Conservation (phyloP, 371 early-diverging fungal species). For the Basidiobolus meristosporus region DNA sequence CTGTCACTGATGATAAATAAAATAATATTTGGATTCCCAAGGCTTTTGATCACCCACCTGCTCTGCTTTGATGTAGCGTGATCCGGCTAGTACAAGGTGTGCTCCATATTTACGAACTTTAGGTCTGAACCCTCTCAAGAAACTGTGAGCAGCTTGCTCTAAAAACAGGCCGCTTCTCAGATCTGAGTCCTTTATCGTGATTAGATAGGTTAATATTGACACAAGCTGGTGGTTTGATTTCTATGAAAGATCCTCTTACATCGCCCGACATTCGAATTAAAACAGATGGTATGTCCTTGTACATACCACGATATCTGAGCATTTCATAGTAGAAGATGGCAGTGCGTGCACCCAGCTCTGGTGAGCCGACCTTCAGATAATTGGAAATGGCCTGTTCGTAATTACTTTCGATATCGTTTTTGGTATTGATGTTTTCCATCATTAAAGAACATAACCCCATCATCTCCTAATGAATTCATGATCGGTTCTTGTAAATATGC, state of each 20-base stretch:
- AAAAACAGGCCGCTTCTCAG: conserved; percentile 56
- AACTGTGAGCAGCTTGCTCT: conserved; percentile 79
- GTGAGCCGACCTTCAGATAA: conserved; percentile 14
- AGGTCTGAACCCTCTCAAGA: conserved; percentile 26
- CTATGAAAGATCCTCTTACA: conserved; percentile 8
- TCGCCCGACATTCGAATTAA: conserved; percentile 55
- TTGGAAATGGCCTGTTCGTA: conserved; percentile 59
- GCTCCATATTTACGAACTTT: conserved; percentile 73
- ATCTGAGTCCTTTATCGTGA: conserved; percentile 26
- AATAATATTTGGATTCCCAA: neutral
- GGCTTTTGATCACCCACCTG: conserved; percentile 28
- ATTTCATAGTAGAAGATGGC: conserved; percentile 66
- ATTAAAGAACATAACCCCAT: conserved; percentile 65
- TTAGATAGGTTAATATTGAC: neutral
- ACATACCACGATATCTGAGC: conserved; percentile 39
- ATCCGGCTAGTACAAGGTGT: conserved; percentile 71
- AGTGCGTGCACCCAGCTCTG: conserved; percentile 30
- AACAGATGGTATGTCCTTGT: conserved; percentile 46
- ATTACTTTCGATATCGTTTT: conserved; percentile 46
- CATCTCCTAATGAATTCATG: conserved; percentile 48
- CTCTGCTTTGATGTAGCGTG: conserved; percentile 50
- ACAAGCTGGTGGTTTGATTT: neutral
- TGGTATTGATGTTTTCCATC: conserved; percentile 27
- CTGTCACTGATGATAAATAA: conserved; percentile 9
- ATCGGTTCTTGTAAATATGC: conserved; percentile 3